These are phyloP conservation scores for Colletotrichum shisoi DNA, from an alignment of 2,329 filamentous ascomycete species.

Conservation along the genomic window DNA sequence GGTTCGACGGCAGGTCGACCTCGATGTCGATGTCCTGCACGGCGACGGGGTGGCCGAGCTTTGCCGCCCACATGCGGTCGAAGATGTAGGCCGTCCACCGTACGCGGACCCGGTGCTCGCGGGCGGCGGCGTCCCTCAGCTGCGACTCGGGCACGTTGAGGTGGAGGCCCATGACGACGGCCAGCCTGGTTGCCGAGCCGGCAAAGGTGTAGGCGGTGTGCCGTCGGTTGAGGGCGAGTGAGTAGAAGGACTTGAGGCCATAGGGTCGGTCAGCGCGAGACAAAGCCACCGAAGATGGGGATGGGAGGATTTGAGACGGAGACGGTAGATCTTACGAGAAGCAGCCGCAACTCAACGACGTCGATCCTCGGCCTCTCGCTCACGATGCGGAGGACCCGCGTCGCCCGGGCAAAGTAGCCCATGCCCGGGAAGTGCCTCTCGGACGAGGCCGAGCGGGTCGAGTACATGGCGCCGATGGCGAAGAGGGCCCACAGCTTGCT, in stretches of 20 bases:
- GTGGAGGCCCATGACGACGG: conserved; percentile 56
- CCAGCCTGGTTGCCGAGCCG: conserved; percentile 54
- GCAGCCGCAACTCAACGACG: conserved; percentile 53
- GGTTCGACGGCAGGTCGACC: conserved; percentile 53
- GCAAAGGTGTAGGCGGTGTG: conserved; percentile 55
- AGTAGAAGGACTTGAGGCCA: conserved; percentile 53
- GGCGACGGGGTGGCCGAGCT: conserved; percentile 58
- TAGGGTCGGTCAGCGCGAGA: not conserved
- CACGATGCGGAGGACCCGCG: conserved; percentile 50
- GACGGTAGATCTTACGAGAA: conserved; percentile 50
- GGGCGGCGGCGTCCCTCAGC: conserved; percentile 48
- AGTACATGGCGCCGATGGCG: conserved; percentile 57
- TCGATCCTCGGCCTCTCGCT: conserved; percentile 55
- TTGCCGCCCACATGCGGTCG: conserved; percentile 59
- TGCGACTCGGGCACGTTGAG: conserved; percentile 51
- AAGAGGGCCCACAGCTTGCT: conserved; percentile 57
- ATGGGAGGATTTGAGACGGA: too few species aligned
- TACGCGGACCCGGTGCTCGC: conserved; percentile 53
- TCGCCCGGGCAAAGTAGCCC: conserved; percentile 54
- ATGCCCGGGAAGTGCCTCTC: conserved; percentile 53
- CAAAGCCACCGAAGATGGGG: not conserved
- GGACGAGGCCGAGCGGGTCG: conserved; percentile 48
- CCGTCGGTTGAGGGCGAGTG: conserved; percentile 54
- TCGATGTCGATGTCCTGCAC: conserved; percentile 59
- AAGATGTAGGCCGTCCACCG: conserved; percentile 57